phyloP scores from a whole-genome alignment of 441 rosid genomes.

The Croton laevigatus region DNA sequence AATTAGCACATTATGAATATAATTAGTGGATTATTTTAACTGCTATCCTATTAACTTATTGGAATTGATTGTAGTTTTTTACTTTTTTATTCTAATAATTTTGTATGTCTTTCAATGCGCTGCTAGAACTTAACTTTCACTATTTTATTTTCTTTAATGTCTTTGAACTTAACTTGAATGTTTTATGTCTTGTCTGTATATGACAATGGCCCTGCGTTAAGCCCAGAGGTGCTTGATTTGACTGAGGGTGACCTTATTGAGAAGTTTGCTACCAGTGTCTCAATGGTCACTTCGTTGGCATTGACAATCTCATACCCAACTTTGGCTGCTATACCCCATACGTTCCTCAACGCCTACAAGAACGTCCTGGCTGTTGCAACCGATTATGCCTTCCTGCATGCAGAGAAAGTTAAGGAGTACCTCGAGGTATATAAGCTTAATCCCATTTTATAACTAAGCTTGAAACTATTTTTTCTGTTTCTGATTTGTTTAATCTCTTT shows the following conservation, averaged over 20 bases:
- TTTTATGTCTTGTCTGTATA: conserved; percentile 51
- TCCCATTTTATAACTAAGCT: neutral
- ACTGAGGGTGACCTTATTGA: conserved; percentile 71
- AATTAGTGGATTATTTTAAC: too few relatives aligned
- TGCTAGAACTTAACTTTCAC: too few relatives aligned
- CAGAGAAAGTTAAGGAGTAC: conserved; percentile 83
- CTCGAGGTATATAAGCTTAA: conserved; percentile 41
- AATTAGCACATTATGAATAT: too few relatives aligned
- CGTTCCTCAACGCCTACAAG: conserved; percentile 85
- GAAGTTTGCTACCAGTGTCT: conserved; percentile 77
- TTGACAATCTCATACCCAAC: conserved; percentile 82
- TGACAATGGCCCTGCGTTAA: conserved; percentile 71
- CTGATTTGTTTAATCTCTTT: neutral
- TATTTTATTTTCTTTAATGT: too few relatives aligned
- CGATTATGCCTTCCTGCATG: conserved; percentile 68
- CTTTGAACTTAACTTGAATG: too few relatives aligned
- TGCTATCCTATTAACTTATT: too few relatives aligned
- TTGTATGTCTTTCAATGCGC: too few relatives aligned
- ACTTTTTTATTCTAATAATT: too few relatives aligned
- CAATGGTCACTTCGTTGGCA: conserved; percentile 65
- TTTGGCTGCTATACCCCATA: conserved; percentile 80
- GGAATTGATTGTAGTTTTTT: too few relatives aligned
- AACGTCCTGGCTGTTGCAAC: conserved; percentile 69
- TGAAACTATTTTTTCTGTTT: neutral
- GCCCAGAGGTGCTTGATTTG: conserved; percentile 63